Conservation (phyloP, 2,329 filamentous ascomycete species). For the Phyllosticta citriasiana region DNA sequence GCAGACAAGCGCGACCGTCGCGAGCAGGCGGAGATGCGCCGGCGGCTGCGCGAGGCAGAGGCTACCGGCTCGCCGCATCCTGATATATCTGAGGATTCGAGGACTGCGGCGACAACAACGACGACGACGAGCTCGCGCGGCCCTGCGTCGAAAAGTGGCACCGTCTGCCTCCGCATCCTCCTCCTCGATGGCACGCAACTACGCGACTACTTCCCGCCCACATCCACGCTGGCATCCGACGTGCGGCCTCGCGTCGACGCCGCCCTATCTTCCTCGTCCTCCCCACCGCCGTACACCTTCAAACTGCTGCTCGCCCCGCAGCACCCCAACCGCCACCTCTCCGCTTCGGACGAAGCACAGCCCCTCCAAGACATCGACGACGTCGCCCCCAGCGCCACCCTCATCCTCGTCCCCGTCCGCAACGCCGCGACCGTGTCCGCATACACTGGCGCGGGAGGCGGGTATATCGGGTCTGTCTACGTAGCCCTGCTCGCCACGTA, state of each 20-base stretch:
- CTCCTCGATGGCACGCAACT: constrained; percentile 78
- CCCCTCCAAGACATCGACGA: constrained; percentile 55
- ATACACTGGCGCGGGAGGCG: constrained; percentile 34
- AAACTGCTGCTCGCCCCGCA: constrained; percentile 72
- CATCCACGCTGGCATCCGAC: constrained; percentile 50
- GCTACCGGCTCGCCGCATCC: neutral
- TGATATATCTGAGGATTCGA: neutral
- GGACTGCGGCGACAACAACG: neutral
- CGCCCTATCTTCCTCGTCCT: constrained; percentile 33
- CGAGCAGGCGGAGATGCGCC: constrained; percentile 24
- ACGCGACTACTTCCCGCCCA: constrained; percentile 58
- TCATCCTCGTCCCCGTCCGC: constrained; percentile 67
- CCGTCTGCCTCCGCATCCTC: constrained; percentile 56
- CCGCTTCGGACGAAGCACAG: constrained; percentile 62
- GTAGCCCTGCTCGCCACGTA: constrained; percentile 2
- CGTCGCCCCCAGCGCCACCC: constrained; percentile 67
- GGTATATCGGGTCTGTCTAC: constrained; percentile 10
- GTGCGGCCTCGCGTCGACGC: constrained; percentile 72
- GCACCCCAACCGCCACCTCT: constrained; percentile 60
- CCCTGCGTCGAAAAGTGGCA: constrained; percentile 22
- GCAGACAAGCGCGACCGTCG: constrained; percentile 63
- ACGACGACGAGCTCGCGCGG: constrained; percentile 13
- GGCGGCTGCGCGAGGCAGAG: constrained; percentile 21
- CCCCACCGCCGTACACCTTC: constrained; percentile 60
- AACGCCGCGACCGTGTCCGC: constrained; percentile 44